phyloP scores from a whole-genome alignment of 768 basidiomycete species.

The Hemileccinum rubropunctum region DNA sequence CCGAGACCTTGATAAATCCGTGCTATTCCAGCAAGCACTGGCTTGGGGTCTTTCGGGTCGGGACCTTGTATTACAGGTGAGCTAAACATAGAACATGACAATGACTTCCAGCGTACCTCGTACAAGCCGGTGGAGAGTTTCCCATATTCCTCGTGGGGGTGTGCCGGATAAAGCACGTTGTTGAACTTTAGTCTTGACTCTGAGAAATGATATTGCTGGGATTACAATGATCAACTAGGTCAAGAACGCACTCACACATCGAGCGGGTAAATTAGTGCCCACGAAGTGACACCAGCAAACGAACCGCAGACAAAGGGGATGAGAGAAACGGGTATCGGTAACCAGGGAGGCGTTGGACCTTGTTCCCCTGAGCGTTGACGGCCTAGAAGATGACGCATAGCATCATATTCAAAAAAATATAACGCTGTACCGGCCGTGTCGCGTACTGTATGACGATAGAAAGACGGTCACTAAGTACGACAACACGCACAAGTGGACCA shows the following conservation, averaged over 20 bases:
- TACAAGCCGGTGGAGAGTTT: slow-evolving; percentile 75
- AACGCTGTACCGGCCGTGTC: slow-evolving; percentile 88
- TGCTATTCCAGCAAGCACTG: slow-evolving; percentile 70
- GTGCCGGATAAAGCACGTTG: slow-evolving; percentile 85
- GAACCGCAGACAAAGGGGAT: slow-evolving; percentile 93
- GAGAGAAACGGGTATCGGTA: slow-evolving; percentile 74
- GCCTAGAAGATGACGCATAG: slow-evolving; percentile 83
- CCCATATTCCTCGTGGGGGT: slow-evolving; percentile 63
- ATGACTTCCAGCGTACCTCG: slow-evolving; percentile 51
- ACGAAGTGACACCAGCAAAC: slow-evolving; percentile 83
- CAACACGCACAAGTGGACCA: slow-evolving; percentile 2
- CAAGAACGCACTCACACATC: slow-evolving; percentile 67
- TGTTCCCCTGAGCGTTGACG: slow-evolving; percentile 76
- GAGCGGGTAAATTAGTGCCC: slow-evolving; percentile 91
- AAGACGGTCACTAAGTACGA: slow-evolving; percentile 3
- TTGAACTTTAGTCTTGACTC: slow-evolving; percentile 95
- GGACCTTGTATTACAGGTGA: slow-evolving; percentile 49
- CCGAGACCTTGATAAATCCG: slow-evolving; percentile 93
- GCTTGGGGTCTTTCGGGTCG: slow-evolving; percentile 74
- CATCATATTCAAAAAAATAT: slow-evolving; percentile 94
- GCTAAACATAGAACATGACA: background rate
- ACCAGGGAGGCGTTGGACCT: slow-evolving; percentile 77
- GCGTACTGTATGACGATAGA: slow-evolving; percentile 51
- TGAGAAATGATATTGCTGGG: slow-evolving; percentile 27
- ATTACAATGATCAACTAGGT: background rate